Evolutionary conservation across 106 monocot genomes (phyloP).

Genomic region (Allium sativum): DNA sequence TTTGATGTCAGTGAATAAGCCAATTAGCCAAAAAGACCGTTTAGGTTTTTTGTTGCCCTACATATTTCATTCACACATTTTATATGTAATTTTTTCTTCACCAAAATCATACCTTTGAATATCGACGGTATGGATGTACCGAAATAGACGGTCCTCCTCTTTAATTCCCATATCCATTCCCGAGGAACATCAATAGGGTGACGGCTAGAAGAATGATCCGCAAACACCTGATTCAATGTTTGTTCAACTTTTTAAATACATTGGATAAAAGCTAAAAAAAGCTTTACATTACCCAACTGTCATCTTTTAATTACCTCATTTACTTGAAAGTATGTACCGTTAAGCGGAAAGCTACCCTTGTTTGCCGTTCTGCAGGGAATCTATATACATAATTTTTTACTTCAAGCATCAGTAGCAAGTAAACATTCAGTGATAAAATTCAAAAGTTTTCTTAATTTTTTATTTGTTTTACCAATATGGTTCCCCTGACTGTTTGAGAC

Average conservation of each 20-base stretch:
- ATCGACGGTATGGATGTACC: conserved; percentile 35
- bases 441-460: no score
- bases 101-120: conserved; percentile 31
- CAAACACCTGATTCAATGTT: conserved; percentile 34
- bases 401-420: background rate
- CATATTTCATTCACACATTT: background rate
- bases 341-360: conserved; percentile 24
- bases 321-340: conserved; percentile 28
- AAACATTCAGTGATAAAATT: background rate
- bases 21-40: no score
- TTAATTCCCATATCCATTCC: conserved; percentile 38
- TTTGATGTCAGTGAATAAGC: no score
- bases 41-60: no score
- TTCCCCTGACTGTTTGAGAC: conserved; percentile 47
- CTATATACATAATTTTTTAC: conserved; percentile 7
- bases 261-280: no score
- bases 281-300: no score
- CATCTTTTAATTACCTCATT: conserved; percentile 13
- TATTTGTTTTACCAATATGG: conserved; percentile 56
- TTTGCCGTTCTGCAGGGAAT: conserved; percentile 24
- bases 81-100: background rate
- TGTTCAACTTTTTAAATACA: background rate
- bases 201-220: conserved; percentile 43
- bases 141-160: conserved; percentile 41
- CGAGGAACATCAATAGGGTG: conserved; percentile 37